A percentile compares a stretch with the other conserved stretches of the same genome.
Evolutionary conservation across 805 yeast genomes (phyloP).

Genomic region (Pichia phayaonensis): DNA sequence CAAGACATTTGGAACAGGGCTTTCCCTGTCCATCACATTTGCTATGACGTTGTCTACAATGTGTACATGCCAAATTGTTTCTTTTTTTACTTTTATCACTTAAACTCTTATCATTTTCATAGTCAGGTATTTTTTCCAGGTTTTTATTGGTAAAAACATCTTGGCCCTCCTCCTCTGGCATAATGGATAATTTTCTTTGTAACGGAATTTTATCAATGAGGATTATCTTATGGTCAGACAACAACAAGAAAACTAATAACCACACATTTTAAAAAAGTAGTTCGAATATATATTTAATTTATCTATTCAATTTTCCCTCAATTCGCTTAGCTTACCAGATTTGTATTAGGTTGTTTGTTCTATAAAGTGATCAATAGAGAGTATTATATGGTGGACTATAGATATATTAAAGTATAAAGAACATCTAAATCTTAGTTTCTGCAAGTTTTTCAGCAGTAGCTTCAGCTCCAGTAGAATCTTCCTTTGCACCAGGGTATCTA

Average conservation of each 20-base stretch:
- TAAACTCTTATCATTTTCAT: background rate
- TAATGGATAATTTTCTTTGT: background rate
- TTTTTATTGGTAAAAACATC: background rate
- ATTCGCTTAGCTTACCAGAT: too few species aligned
- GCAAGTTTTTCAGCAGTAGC: slow-evolving; percentile 31
- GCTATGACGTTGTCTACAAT: slow-evolving; percentile 66
- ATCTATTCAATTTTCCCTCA: too few species aligned
- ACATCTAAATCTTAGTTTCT: slow-evolving; percentile 29
- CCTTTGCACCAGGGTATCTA: slow-evolving; percentile 69
- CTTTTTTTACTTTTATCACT: slow-evolving; percentile 14
- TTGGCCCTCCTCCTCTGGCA: background rate
- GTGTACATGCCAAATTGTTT: slow-evolving; percentile 38
- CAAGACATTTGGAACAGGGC: slow-evolving; percentile 58
- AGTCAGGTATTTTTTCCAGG: background rate
- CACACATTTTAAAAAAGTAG: too few species aligned
- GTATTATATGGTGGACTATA: background rate
- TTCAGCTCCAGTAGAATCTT: slow-evolving; percentile 18
- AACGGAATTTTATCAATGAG: background rate
- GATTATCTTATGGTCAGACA: too few species aligned
- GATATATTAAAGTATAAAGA: background rate
- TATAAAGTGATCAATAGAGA: background rate
- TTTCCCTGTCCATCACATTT: slow-evolving; percentile 67
- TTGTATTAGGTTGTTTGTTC: background rate
- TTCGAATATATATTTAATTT: too few species aligned
- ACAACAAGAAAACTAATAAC: too few species aligned